Conservation (phyloP, 73 alveolate species). For the Durusdinium trenchii region DNA sequence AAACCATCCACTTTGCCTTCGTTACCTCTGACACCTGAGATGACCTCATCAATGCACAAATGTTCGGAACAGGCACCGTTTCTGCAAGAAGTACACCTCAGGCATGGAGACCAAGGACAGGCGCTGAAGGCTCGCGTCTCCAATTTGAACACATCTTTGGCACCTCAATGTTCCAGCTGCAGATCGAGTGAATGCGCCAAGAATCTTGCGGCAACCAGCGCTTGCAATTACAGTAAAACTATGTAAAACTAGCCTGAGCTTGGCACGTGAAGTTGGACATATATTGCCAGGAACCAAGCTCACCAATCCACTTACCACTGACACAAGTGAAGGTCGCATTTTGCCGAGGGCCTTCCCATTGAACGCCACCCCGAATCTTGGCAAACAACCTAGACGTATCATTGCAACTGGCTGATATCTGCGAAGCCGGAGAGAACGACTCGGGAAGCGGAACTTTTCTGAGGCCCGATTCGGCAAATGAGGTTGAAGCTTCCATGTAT, state of each 20-base stretch:
- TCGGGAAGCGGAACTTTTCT: conserved; percentile 9
- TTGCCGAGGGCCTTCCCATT: neutral
- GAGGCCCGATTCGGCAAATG: neutral
- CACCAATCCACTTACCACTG: neutral
- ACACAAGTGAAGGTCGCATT: neutral
- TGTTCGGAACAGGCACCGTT: too few relatives aligned
- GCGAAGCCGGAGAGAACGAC: conserved; percentile 26
- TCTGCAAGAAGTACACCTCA: too few relatives aligned
- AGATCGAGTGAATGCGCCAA: too few relatives aligned
- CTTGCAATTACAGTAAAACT: too few relatives aligned
- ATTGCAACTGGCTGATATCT: conserved; percentile 19
- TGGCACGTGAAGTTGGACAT: neutral
- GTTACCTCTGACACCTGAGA: too few relatives aligned
- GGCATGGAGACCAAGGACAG: too few relatives aligned
- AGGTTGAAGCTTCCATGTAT: conserved; percentile 20
- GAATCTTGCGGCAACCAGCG: too few relatives aligned
- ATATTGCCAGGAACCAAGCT: neutral
- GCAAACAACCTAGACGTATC: conserved; percentile 28
- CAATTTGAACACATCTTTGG: too few relatives aligned
- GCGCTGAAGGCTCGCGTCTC: too few relatives aligned
- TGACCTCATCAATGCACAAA: too few relatives aligned
- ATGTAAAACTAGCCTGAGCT: neutral
- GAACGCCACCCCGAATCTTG: neutral
- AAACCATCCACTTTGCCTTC: too few relatives aligned
- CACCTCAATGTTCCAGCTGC: too few relatives aligned